A percentile compares a stretch with the other conserved stretches of the same genome.
Evolutionary conservation across 2,329 filamentous ascomycete genomes (phyloP).

Genomic region (Fusarium sterilihyphosum): DNA sequence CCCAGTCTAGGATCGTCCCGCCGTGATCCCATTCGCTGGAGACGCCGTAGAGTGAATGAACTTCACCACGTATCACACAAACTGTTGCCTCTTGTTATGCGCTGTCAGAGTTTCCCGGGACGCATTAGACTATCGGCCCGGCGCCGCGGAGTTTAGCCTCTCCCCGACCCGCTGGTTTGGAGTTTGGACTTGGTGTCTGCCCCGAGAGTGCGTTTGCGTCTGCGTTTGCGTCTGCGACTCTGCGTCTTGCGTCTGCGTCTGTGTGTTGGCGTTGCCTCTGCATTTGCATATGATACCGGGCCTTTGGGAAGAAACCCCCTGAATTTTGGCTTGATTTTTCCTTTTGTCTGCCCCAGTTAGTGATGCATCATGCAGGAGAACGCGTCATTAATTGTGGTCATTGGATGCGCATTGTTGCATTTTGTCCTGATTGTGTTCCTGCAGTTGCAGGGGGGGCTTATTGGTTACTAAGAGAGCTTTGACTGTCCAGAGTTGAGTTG

Average conservation of each 20-base stretch:
- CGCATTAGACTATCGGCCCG: conserved; percentile 27
- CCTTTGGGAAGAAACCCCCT: conserved; percentile 26
- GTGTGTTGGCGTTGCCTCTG: conserved; percentile 26
- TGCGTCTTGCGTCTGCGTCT: not conserved
- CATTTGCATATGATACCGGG: conserved; percentile 26
- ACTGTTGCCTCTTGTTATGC: conserved; percentile 10
- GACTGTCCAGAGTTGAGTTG: not conserved
- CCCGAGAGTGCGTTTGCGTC: not conserved
- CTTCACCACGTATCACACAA: conserved; percentile 2
- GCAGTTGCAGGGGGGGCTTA: not conserved
- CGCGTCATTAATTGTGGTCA: conserved; percentile 16
- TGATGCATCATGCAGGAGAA: conserved; percentile 42
- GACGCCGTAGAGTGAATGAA: not conserved
- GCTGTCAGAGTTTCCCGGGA: conserved; percentile 15
- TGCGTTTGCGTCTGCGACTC: not conserved
- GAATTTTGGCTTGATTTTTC: not conserved
- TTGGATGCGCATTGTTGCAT: conserved; percentile 18
- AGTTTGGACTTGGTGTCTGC: conserved; percentile 4
- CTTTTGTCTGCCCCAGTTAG: conserved; percentile 9
- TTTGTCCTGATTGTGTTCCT: conserved; percentile 2
- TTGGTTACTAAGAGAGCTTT: not conserved
- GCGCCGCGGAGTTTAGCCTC: conserved; percentile 28
- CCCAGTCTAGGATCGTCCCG: conserved; percentile 16
- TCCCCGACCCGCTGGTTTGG: conserved; percentile 25
- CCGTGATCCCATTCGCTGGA: conserved; percentile 22